phyloP scores from a whole-genome alignment of 2,329 filamentous ascomycete species.

The Venturia aucupariae region DNA sequence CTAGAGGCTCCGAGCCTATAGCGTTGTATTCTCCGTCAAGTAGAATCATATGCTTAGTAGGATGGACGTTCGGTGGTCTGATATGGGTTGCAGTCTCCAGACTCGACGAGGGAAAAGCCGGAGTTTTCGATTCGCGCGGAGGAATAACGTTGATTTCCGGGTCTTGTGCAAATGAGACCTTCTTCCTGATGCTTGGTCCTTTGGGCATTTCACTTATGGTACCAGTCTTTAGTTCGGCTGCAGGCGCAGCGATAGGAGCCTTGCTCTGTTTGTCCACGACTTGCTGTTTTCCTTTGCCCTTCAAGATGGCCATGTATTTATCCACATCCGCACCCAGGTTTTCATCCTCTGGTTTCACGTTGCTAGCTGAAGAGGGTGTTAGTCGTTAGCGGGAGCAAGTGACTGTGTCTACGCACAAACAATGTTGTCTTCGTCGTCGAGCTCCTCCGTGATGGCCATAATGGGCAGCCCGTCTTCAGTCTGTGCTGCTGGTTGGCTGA shows the following conservation, averaged over 20 bases:
- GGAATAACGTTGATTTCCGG: constrained; percentile 6
- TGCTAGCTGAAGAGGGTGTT: constrained; percentile 10
- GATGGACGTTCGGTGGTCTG: constrained; percentile 3
- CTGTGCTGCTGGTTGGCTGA: constrained; percentile 27
- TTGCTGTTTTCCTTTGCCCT: background rate
- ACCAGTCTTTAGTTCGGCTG: background rate
- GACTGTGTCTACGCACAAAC: constrained; percentile 6
- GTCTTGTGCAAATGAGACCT: background rate
- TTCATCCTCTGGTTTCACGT: constrained; percentile 1
- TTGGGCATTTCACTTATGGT: background rate
- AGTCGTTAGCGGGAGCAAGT: background rate
- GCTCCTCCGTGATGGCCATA: constrained; percentile 16
- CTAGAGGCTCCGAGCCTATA: constrained; percentile 11
- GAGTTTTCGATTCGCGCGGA: background rate
- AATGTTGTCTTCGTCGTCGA: constrained; percentile 16
- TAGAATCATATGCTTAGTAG: constrained; percentile 12
- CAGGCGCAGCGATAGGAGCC: background rate
- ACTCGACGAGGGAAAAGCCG: background rate
- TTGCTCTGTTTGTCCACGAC: background rate
- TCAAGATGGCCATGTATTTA: constrained; percentile 4
- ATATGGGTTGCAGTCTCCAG: background rate
- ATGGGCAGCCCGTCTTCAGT: constrained; percentile 10
- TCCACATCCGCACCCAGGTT: background rate
- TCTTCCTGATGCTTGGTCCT: background rate
- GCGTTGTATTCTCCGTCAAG: constrained; percentile 10